These are phyloP conservation scores for Herpotrichia juniperi DNA, from an alignment of 2,329 filamentous ascomycete genomes.

Conservation along the genomic window DNA sequence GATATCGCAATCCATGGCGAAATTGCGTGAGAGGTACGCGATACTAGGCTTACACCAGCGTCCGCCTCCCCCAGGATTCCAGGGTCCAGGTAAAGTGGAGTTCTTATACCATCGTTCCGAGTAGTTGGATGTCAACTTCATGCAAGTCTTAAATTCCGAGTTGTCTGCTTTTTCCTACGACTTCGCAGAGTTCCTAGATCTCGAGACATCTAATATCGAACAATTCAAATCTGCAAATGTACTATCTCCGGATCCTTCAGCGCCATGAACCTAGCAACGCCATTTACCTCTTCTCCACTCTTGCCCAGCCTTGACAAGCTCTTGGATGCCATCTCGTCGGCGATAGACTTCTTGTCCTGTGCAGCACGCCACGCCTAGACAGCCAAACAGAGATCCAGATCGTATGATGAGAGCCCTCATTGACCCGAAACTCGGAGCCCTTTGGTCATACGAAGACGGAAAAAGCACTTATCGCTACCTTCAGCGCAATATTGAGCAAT, in stretches of 20 bases:
- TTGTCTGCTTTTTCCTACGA: neutral
- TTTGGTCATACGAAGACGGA: constrained; percentile 4
- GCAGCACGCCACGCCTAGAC: constrained; percentile 17
- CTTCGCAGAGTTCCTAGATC: neutral
- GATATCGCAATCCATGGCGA: constrained; percentile 27
- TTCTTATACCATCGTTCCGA: neutral
- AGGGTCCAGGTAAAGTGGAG: neutral
- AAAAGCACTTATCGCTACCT: constrained; percentile 11
- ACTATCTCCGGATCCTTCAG: neutral
- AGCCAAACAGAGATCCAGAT: constrained; percentile 15
- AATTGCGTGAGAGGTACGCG: constrained; percentile 21
- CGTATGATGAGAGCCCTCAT: constrained; percentile 1
- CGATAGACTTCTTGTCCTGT: constrained; percentile 26
- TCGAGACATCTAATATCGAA: neutral
- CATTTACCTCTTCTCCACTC: constrained; percentile 15
- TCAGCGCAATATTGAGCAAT: constrained; percentile 2
- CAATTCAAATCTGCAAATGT: neutral
- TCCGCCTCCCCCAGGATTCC: neutral
- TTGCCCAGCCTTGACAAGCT: constrained; percentile 38
- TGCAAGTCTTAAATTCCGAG: neutral
- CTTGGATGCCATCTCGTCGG: constrained; percentile 27
- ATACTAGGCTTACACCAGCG: neutral
- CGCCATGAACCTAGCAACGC: constrained; percentile 11
- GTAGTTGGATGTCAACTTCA: neutral
- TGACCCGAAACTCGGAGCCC: neutral